Conservation (phyloP, 768 basidiomycete genomes). For the Tricholoma hemisulphureum region DNA sequence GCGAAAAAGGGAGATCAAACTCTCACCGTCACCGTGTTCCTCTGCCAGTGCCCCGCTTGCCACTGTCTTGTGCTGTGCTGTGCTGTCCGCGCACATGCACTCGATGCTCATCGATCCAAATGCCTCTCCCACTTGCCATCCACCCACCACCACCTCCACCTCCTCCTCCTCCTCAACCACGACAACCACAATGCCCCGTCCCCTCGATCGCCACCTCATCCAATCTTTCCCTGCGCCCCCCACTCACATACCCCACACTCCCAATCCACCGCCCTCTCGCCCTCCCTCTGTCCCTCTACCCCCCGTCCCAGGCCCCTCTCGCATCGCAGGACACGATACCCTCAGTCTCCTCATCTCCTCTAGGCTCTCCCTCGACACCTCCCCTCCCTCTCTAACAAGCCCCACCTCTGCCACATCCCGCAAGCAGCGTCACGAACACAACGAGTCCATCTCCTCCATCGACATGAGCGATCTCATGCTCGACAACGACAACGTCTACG, state of each 20-base stretch:
- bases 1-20: no score
- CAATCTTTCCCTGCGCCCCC: slow-evolving; percentile 8
- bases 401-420: neutral
- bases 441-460: slow-evolving; percentile 34
- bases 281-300: slow-evolving; percentile 63
- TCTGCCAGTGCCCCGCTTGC: no score
- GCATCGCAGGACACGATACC: slow-evolving; percentile 50
- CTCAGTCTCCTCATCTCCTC: slow-evolving; percentile 36
- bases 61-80: no score
- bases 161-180: no score
- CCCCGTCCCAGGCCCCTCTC: slow-evolving; percentile 62
- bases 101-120: no score
- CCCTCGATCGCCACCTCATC: no score
- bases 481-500: slow-evolving; percentile 22
- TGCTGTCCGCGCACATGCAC: no score
- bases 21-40: no score
- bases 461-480: slow-evolving; percentile 33
- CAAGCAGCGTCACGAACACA: neutral
- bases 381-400: neutral
- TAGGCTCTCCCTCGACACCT: slow-evolving; percentile 14
- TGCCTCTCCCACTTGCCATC: no score
- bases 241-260: slow-evolving; percentile 23
- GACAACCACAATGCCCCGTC: no score
- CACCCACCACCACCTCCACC: no score
- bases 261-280: slow-evolving; percentile 56